phyloP scores from a whole-genome alignment of 2,329 filamentous ascomycete genomes.

The Atkinsonella hypoxylon region DNA sequence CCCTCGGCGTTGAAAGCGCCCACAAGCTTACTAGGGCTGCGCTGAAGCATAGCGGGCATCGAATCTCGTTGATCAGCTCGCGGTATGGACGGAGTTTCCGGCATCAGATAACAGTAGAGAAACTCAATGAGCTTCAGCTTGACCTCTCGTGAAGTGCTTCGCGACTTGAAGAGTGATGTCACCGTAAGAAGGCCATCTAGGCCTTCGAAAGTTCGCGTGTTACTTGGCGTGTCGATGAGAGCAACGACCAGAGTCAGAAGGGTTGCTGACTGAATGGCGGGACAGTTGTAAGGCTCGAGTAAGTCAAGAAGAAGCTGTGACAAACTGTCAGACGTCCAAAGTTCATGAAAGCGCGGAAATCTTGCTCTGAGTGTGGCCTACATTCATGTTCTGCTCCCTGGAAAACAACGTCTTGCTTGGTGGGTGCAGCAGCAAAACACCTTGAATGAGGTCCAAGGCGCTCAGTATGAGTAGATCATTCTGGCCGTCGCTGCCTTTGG shows the following conservation, averaged over 20 bases:
- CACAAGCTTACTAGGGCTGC: conserved; percentile 56
- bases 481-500: conserved; percentile 67
- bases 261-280: conserved; percentile 80
- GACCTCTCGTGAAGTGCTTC: conserved; percentile 73
- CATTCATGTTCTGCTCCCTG: conserved; percentile 89
- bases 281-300: conserved; percentile 83
- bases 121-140: conserved; percentile 97
- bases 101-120: conserved; percentile 97
- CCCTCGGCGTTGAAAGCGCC: conserved; percentile 36
- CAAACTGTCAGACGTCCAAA: background rate
- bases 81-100: conserved; percentile 57
- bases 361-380: conserved; percentile 25
- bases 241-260: conserved; percentile 83
- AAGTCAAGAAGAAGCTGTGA: conserved; percentile 75
- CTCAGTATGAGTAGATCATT: conserved; percentile 84
- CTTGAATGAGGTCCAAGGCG: conserved; percentile 81
- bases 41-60: conserved; percentile 43
- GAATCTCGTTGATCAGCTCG: conserved; percentile 33
- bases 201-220: conserved; percentile 83
- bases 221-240: conserved; percentile 72
- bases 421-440: conserved; percentile 76
- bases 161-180: conserved; percentile 84
- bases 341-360: background rate
- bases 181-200: conserved; percentile 87
- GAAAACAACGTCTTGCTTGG: conserved; percentile 79